Evolutionary conservation across 2,329 filamentous ascomycete species (phyloP).

Genomic region (Aurifilum marmelostoma): DNA sequence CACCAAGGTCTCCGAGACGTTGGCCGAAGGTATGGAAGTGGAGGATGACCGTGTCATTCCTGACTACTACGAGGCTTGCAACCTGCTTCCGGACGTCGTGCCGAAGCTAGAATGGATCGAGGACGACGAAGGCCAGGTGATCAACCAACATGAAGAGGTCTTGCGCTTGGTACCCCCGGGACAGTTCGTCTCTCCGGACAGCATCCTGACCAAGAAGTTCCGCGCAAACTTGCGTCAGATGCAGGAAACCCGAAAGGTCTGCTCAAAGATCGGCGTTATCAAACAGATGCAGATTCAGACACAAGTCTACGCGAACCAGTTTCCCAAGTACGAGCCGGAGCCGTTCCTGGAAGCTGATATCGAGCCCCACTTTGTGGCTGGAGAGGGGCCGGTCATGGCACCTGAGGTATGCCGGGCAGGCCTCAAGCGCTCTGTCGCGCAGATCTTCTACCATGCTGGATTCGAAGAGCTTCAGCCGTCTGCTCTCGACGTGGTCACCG

Average conservation of each 20-base stretch:
- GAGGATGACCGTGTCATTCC: constrained; percentile 84
- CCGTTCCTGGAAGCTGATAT: constrained; percentile 87
- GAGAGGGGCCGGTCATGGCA: constrained; percentile 86
- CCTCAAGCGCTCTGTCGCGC: constrained; percentile 86
- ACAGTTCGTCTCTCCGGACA: constrained; percentile 74
- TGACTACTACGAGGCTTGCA: constrained; percentile 91
- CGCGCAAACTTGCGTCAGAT: constrained; percentile 92
- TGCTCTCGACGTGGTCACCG: constrained; percentile 86
- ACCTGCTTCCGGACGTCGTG: constrained; percentile 82
- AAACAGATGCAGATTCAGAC: constrained; percentile 99
- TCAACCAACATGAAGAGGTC: constrained; percentile 86
- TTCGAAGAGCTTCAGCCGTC: constrained; percentile 98
- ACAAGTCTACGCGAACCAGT: constrained; percentile 97
- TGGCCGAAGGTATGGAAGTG: constrained; percentile 93
- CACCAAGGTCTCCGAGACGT: constrained; percentile 58
- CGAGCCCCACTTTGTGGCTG: constrained; percentile 85
- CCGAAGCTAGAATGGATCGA: constrained; percentile 83
- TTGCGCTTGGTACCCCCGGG: constrained; percentile 76
- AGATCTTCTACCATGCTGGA: constrained; percentile 93
- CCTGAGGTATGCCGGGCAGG: constrained; percentile 80
- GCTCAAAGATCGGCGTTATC: constrained; percentile 94
- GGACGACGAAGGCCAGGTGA: constrained; percentile 84
- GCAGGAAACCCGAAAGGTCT: constrained; percentile 94
- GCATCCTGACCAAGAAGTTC: constrained; percentile 76
- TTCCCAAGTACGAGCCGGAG: constrained; percentile 91